Conservation (phyloP, 2,329 filamentous ascomycete species). For the Fusarium sp. region DNA sequence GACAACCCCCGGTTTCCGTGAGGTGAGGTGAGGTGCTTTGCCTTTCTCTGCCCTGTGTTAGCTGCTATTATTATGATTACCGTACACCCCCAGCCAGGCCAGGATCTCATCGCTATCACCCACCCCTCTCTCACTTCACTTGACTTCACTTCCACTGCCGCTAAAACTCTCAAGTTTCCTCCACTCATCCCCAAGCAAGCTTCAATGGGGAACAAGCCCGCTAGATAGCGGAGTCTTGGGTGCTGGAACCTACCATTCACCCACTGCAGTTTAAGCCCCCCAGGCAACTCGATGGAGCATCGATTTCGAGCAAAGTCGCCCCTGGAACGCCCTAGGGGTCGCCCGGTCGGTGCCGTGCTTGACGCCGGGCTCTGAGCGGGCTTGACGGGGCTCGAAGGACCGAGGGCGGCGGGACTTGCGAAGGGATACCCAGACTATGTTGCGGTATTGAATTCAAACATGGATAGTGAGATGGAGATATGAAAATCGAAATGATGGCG, state of each 20-base stretch:
- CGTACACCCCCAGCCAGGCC: background rate
- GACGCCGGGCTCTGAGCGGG: constrained; percentile 3
- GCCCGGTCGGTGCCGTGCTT: constrained; percentile 26
- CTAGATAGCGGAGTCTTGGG: constrained; percentile 31
- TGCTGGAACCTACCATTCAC: constrained; percentile 41
- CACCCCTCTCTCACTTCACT: constrained; percentile 26
- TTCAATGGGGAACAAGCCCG: constrained; percentile 24
- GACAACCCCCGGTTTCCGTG: constrained; percentile 35
- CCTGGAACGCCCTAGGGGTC: constrained; percentile 32
- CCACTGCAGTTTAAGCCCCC: constrained; percentile 29
- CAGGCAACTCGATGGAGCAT: constrained; percentile 24
- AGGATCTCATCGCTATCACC: background rate
- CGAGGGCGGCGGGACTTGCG: constrained; percentile 10
- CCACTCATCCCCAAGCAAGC: constrained; percentile 37
- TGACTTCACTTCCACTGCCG: background rate
- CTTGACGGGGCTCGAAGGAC: constrained; percentile 21
- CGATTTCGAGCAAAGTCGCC: constrained; percentile 29
- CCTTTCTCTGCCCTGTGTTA: constrained; percentile 36
- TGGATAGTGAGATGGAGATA: constrained; percentile 11
- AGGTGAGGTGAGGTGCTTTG: constrained; percentile 38
- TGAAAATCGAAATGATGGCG: constrained; percentile 7
- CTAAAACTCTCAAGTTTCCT: constrained; percentile 31
- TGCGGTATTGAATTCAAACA: constrained; percentile 7
- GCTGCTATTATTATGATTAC: constrained; percentile 17
- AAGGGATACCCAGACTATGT: constrained; percentile 25